Evolutionary conservation across 1,139 yeast genomes (phyloP).

Genomic region (Candida tetrigidarum): DNA sequence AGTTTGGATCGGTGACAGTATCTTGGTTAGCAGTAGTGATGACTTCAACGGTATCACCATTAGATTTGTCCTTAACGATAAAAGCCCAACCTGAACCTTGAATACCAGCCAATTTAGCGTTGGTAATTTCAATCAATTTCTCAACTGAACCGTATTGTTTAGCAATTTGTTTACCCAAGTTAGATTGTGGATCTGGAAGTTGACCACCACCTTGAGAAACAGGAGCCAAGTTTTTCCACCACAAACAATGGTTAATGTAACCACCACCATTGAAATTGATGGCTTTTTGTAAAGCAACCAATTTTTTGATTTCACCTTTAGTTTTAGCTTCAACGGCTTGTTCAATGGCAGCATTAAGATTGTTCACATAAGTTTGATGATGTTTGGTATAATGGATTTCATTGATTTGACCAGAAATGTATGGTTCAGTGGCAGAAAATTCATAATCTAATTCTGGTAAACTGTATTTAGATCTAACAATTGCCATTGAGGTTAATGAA

Average conservation of each 20-base stretch:
- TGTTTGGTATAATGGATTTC: conserved; percentile 79
- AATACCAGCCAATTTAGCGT: conserved; percentile 83
- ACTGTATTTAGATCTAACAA: conserved; percentile 65
- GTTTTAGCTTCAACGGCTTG: conserved; percentile 73
- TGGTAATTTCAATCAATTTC: conserved; percentile 67
- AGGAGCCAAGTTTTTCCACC: conserved; percentile 94
- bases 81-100: conserved; percentile 99
- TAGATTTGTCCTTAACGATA: conserved; percentile 84
- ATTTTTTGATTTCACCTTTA: conserved; percentile 65
- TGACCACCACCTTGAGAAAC: conserved; percentile 83
- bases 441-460: conserved; percentile 90
- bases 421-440: conserved; percentile 88
- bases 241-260: conserved; percentile 80
- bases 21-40: conserved; percentile 92
- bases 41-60: conserved; percentile 76
- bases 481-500: conserved; percentile 27
- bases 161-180: conserved; percentile 64
- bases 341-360: conserved; percentile 83
- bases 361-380: conserved; percentile 93
- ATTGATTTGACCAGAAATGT: conserved; percentile 86
- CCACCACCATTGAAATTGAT: conserved; percentile 98
- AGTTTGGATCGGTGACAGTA: conserved; percentile 68
- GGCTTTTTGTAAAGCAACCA: conserved; percentile 74
- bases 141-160: conserved; percentile 81
- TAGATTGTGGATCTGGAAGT: conserved; percentile 62